Evolutionary conservation across 2,329 filamentous ascomycete genomes (phyloP).

Genomic region (Monilinia fructigena): DNA sequence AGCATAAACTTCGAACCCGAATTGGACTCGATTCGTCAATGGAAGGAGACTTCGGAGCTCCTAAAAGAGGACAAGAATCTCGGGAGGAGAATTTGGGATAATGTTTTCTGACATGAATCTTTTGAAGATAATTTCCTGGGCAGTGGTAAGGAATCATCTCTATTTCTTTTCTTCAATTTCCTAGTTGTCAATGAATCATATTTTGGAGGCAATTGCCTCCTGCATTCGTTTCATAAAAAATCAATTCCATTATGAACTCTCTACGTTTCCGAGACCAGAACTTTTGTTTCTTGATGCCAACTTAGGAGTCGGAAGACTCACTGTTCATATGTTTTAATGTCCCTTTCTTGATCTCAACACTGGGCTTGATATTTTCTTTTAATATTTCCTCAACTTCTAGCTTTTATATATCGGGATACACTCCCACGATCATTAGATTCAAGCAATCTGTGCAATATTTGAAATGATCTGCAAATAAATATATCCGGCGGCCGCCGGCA

Average conservation of each 20-base stretch:
- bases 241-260: not conserved
- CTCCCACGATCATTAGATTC: too few species aligned
- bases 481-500: not conserved
- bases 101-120: not conserved
- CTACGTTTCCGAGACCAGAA: too few species aligned
- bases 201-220: not conserved
- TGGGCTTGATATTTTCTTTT: not conserved
- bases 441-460: too few species aligned
- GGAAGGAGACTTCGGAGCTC: slow-evolving; percentile 10
- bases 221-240: not conserved
- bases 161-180: not conserved
- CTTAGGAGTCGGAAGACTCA: not conserved
- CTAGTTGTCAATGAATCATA: not conserved
- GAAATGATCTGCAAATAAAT: not conserved
- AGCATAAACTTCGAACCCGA: slow-evolving; percentile 6
- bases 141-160: not conserved
- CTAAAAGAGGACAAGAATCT: slow-evolving; percentile 5
- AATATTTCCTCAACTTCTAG: too few species aligned
- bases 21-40: not conserved
- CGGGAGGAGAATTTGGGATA: slow-evolving; percentile 2
- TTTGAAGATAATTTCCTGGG: too few species aligned
- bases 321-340: not conserved
- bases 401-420: too few species aligned
- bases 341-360: not conserved
- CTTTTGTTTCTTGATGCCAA: not conserved